Evolutionary conservation across 2,329 filamentous ascomycete species (phyloP), one percentile per base, ranked within the genome.

Genomic region (Dothiorella sarmentorum): DNA sequence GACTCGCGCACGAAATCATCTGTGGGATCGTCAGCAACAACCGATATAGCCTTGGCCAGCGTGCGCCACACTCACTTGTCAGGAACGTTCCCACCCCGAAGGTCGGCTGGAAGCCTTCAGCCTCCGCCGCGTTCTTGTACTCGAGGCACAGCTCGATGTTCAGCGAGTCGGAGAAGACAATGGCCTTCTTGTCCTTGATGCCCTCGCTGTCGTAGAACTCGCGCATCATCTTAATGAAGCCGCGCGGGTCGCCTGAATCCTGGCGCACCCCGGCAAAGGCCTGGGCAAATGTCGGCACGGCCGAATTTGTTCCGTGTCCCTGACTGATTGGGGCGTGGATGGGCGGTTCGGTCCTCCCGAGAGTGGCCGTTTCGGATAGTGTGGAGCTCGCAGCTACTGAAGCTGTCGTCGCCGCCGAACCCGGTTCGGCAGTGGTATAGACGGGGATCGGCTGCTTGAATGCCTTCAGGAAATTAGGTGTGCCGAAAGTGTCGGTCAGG

Each of bases 61-160:
- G 38, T 38, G 24, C 56, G 22, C 29, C 22, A 27, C 37, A 31
- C 80, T 67, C 69, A 84, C 82, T 97, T 3, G 94, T 99, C 67
- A 99, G 82, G 74, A 90, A 97, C 0, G 94, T 99, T 4, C 94
- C 94, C 1, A 99, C 89, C 61, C 94, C 94, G 76, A 99, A 99
- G 0, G 88, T 89, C 11, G 93, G 88, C 61, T 86, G 83, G 73
- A 99, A 92, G 1, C 90, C 90, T 13, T 86, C 84, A 37, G 85
- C 82, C 64, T 97, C 91, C 0, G 92, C 88, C 26, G 90, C 82
- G 59, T 84, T 77, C 78, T 96, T 96, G 78, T 97, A 99, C 72
- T 95, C 85, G 51, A 97, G 79, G 69, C 93, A 97, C 57, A 87
- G 84, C 35, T 97, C 91, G 51, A 97, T 89, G 69, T 97, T 90